These are phyloP conservation scores for Ophiognomonia clavigignenti-juglandacearum DNA, from an alignment of 2,329 filamentous ascomycete genomes.

Conservation along the genomic window DNA sequence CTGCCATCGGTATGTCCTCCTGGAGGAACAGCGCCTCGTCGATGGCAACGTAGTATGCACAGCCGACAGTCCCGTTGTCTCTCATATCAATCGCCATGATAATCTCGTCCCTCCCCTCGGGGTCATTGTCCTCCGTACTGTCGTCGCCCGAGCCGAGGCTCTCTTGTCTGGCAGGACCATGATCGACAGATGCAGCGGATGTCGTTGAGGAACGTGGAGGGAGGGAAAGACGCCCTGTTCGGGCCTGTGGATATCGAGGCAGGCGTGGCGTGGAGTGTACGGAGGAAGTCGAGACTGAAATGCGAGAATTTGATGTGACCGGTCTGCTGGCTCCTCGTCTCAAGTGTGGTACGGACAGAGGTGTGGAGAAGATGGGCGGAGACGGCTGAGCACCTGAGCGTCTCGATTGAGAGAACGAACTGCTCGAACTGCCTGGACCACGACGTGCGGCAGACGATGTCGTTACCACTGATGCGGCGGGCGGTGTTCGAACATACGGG, in stretches of 20 bases:
- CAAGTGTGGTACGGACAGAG: background rate
- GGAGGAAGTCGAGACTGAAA: background rate
- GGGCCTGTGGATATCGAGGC: conserved; percentile 2
- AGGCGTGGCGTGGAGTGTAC: conserved; percentile 7
- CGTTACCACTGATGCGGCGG: background rate
- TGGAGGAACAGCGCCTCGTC: conserved; percentile 70
- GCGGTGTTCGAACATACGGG: conserved; percentile 10
- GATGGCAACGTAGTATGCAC: conserved; percentile 72
- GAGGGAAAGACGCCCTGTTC: background rate
- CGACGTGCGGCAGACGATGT: background rate
- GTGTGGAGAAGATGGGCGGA: conserved; percentile 9
- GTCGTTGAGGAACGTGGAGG: background rate
- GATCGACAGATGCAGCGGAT: background rate
- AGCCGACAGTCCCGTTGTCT: conserved; percentile 69
- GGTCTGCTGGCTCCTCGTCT: background rate
- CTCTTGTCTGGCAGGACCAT: background rate
- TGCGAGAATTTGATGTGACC: background rate
- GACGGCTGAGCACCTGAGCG: conserved; percentile 1
- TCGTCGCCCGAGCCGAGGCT: background rate
- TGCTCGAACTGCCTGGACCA: conserved; percentile 1
- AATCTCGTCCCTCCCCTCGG: conserved; percentile 53
- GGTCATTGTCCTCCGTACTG: conserved; percentile 15
- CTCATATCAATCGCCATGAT: conserved; percentile 77
- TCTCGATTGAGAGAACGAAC: background rate
- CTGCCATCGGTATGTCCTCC: conserved; percentile 67